Evolutionary conservation across 192 early-diverging fungal species (phyloP).

Genomic region (Phycomyces blakesleeanus): DNA sequence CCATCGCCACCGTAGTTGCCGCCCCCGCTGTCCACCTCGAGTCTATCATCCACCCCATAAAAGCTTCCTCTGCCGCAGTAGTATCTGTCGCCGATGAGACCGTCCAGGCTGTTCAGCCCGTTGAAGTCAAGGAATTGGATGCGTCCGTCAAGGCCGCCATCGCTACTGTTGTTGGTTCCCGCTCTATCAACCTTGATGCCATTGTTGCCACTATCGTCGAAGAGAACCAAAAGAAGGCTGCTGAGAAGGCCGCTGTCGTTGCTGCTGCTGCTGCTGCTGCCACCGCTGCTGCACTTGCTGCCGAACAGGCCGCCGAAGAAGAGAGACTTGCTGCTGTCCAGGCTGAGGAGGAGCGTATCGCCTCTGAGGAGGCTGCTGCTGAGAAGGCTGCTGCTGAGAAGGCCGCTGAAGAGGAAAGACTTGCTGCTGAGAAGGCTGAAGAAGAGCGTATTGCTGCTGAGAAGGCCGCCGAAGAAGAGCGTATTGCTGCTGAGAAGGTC

Average conservation of each 20-base stretch:
- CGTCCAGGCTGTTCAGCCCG: not conserved
- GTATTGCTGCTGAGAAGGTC: no score
- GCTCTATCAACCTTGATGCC: slow-evolving; percentile 9
- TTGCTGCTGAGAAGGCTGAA: not conserved
- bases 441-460: not conserved
- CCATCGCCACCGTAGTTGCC: slow-evolving; percentile 9
- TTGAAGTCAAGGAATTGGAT: slow-evolving; percentile 7
- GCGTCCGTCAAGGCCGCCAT: slow-evolving; percentile 10
- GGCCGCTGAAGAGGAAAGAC: not conserved
- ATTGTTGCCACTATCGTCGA: not conserved
- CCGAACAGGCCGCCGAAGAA: no score
- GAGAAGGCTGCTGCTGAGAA: slow-evolving; percentile 1
- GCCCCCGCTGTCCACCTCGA: not conserved
- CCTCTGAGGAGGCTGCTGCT: not conserved
- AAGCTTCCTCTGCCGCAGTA: not conserved
- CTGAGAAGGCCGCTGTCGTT: not conserved
- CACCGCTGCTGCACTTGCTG: no score
- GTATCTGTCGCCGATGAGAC: not conserved
- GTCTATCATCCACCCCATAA: not conserved
- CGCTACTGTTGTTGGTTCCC: slow-evolving; percentile 5
- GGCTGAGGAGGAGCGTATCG: no score
- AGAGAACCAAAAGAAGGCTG: not conserved
- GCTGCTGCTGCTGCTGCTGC: not conserved
- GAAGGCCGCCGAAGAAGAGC: not conserved
- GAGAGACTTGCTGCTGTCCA: no score